A percentile compares a stretch with the other conserved stretches of the same genome.
Evolutionary conservation across 495 filamentous ascomycete species (phyloP).

Genomic region (Penicillium soppii): DNA sequence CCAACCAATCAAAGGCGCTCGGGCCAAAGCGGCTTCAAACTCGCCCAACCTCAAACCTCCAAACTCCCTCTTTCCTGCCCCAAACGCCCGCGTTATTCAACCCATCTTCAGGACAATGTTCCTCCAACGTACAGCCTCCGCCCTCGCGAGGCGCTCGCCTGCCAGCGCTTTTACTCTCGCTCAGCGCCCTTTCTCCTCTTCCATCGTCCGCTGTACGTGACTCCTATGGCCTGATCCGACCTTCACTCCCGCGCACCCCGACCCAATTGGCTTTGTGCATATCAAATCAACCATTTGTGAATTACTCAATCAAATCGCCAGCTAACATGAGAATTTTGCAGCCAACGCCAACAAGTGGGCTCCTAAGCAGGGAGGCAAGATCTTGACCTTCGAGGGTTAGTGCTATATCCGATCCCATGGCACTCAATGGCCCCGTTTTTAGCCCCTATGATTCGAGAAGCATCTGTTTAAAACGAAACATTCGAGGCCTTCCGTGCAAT

Average conservation of each 20-base stretch:
- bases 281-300: conserved; percentile 20
- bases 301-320: not conserved
- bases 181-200: conserved; percentile 49
- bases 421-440: conserved; percentile 13
- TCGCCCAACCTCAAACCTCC: conserved; percentile 43
- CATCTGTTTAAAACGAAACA: not conserved
- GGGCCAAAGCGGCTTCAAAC: conserved; percentile 50
- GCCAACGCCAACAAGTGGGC: conserved; percentile 39
- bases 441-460: not conserved
- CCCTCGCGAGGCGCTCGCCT: conserved; percentile 68
- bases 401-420: conserved; percentile 12
- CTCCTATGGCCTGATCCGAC: conserved; percentile 27
- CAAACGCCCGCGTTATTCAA: conserved; percentile 24
- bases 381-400: conserved; percentile 47
- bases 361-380: conserved; percentile 41
- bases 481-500: conserved; percentile 3
- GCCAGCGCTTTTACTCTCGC: conserved; percentile 51
- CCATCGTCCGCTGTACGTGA: conserved; percentile 49
- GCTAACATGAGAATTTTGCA: conserved; percentile 34
- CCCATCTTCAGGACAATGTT: conserved; percentile 62
- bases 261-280: conserved; percentile 21
- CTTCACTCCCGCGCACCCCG: conserved; percentile 11
- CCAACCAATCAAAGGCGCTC: conserved; percentile 26
- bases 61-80: conserved; percentile 33
- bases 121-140: conserved; percentile 75